Evolutionary conservation across 257 asterid genomes (phyloP).

Genomic region (Cordia subcordata): DNA sequence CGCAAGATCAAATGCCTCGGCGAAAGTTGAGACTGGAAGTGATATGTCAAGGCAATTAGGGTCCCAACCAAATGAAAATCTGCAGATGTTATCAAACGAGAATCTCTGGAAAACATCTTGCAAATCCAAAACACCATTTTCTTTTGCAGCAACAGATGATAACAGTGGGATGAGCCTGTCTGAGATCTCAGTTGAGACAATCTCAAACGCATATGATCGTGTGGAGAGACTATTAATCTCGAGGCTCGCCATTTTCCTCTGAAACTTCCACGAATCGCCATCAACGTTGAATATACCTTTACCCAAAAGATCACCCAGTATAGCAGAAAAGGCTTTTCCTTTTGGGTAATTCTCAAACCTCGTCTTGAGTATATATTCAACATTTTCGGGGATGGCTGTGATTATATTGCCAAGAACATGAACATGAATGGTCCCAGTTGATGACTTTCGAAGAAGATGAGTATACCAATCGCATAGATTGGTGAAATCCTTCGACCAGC

Average conservation of each 20-base stretch:
- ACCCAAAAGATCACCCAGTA: constrained; percentile 71
- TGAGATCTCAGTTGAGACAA: constrained; percentile 39
- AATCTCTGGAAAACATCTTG: constrained; percentile 74
- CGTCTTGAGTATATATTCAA: constrained; percentile 65
- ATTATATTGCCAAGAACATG: constrained; percentile 62
- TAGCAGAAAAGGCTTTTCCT: constrained; percentile 54
- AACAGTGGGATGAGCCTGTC: constrained; percentile 56
- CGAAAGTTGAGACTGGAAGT: constrained; percentile 48
- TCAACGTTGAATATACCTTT: constrained; percentile 83
- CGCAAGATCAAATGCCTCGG: constrained; percentile 62
- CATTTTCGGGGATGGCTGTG: constrained; percentile 57
- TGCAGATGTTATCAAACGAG: constrained; percentile 67
- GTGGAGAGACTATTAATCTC: constrained; percentile 60
- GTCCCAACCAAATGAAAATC: constrained; percentile 64
- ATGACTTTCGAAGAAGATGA: constrained; percentile 46
- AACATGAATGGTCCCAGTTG: constrained; percentile 62
- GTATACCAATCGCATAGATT: constrained; percentile 85
- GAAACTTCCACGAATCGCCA: constrained; percentile 75
- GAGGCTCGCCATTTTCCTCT: constrained; percentile 64
- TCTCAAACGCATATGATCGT: constrained; percentile 49
- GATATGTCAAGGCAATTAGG: constrained; percentile 55
- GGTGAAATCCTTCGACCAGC: constrained; percentile 47
- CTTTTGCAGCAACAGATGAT: constrained; percentile 7
- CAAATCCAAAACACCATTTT: constrained; percentile 30
- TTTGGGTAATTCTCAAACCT: constrained; percentile 66